Conservation (phyloP, 2,329 filamentous ascomycete genomes). For the Westerdykella aurantiaca region DNA sequence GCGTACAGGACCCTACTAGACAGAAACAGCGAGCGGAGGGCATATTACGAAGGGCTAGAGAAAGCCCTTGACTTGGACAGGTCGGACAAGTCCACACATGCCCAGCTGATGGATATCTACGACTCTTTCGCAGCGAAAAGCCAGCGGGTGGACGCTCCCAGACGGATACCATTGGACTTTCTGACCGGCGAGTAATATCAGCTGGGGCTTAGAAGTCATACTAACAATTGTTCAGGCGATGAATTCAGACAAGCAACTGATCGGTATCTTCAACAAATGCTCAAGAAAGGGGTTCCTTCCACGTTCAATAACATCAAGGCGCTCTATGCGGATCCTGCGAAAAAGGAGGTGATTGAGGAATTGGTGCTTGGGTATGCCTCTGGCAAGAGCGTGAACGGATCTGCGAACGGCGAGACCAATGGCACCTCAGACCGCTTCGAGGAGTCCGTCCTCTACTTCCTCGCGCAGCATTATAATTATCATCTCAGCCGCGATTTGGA, state of each 20-base stretch:
- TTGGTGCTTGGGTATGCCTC: constrained; percentile 74
- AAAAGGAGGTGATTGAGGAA: constrained; percentile 69
- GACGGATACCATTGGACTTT: constrained; percentile 84
- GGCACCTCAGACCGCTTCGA: constrained; percentile 57
- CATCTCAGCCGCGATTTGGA: constrained; percentile 74
- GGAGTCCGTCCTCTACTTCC: constrained; percentile 80
- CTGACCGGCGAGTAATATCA: constrained; percentile 53
- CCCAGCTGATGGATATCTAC: constrained; percentile 71
- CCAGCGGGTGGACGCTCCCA: constrained; percentile 76
- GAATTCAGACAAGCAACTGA: constrained; percentile 74
- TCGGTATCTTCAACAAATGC: constrained; percentile 73
- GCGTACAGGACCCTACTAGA: constrained; percentile 78
- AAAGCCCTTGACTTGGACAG: constrained; percentile 59
- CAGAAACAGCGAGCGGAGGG: constrained; percentile 79
- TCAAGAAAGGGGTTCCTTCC: constrained; percentile 89
- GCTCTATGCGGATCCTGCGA: constrained; percentile 71
- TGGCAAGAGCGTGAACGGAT: constrained; percentile 50
- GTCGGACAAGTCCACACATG: constrained; percentile 58
- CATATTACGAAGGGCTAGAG: constrained; percentile 76
- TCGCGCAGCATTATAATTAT: constrained; percentile 97
- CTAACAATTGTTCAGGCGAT: constrained; percentile 50
- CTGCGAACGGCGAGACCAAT: constrained; percentile 44
- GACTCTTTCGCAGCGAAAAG: constrained; percentile 75
- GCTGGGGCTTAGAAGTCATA: background rate
- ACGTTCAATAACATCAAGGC: constrained; percentile 96